Evolutionary conservation across 257 asterid genomes (phyloP).

Genomic region (Solanum stenotomum): DNA sequence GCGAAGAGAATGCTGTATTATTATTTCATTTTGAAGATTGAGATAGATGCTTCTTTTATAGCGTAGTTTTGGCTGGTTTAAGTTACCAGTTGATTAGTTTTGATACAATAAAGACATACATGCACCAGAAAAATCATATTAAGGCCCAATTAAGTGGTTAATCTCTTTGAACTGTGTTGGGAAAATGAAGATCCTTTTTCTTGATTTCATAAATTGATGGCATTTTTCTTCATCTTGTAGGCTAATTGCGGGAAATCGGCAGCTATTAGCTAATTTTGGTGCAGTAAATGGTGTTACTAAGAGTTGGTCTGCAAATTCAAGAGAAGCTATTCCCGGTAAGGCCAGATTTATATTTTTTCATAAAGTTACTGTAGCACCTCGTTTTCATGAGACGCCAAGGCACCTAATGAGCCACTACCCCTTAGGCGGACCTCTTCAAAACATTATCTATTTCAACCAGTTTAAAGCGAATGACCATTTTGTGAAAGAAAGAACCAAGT

Average conservation of each 20-base stretch:
- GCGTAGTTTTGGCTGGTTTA: background rate
- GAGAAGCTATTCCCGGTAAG: constrained; percentile 38
- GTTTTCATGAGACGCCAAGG: background rate
- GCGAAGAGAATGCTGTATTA: background rate
- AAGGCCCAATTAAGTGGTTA: background rate
- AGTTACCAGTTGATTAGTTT: background rate
- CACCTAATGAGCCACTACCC: background rate
- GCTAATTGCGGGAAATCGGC: constrained; percentile 31
- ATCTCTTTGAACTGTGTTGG: background rate
- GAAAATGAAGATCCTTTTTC: background rate
- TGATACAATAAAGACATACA: background rate
- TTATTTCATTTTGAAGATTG: background rate
- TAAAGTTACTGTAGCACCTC: background rate
- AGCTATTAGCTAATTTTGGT: constrained; percentile 7
- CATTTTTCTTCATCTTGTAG: constrained; percentile 32
- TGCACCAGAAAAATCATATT: background rate
- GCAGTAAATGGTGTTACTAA: constrained; percentile 26
- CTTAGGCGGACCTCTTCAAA: background rate
- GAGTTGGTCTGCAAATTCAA: constrained; percentile 23
- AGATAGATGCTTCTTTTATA: background rate
- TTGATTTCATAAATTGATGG: constrained; percentile 2
- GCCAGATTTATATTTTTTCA: constrained; percentile 11
- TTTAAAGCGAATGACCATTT: background rate
- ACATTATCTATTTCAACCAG: background rate
- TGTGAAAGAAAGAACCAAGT: background rate